Conservation (phyloP, 805 yeast genomes). For the Kuraishia hungarica region DNA sequence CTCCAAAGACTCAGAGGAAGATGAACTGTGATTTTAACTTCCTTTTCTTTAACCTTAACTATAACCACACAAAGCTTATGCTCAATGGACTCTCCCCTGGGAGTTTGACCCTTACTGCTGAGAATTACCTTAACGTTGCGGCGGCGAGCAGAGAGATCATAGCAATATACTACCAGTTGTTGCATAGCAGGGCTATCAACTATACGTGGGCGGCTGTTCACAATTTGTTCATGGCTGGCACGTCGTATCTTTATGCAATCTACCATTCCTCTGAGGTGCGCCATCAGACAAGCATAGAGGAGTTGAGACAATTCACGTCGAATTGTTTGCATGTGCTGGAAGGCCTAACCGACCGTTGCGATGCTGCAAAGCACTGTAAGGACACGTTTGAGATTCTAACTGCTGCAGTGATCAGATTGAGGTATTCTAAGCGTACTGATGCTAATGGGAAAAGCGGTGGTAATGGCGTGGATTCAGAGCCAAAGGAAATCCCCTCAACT, state of each 20-base stretch:
- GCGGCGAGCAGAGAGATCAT: slow-evolving; percentile 64
- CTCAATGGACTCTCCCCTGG: slow-evolving; percentile 76
- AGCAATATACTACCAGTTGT: slow-evolving; percentile 49
- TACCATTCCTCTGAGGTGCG: slow-evolving; percentile 59
- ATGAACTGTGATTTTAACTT: slow-evolving; percentile 72
- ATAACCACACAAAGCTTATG: slow-evolving; percentile 63
- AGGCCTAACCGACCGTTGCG: slow-evolving; percentile 61
- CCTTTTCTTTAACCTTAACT: slow-evolving; percentile 66
- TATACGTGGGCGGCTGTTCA: slow-evolving; percentile 94
- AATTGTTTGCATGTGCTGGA: slow-evolving; percentile 50
- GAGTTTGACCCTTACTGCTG: slow-evolving; percentile 40
- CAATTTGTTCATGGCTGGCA: slow-evolving; percentile 82
- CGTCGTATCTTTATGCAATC: slow-evolving; percentile 70
- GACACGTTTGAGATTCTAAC: slow-evolving; percentile 66
- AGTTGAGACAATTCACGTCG: slow-evolving; percentile 37
- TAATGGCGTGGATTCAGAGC: slow-evolving; percentile 16
- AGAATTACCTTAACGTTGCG: slow-evolving; percentile 48
- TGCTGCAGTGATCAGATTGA: slow-evolving; percentile 59
- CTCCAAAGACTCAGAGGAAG: slow-evolving; percentile 46
- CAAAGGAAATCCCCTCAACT: slow-evolving; percentile 17
- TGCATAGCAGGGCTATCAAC: slow-evolving; percentile 51
- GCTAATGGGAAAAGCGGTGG: slow-evolving; percentile 9
- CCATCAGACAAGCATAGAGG: slow-evolving; percentile 32
- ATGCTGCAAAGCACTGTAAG: slow-evolving; percentile 66
- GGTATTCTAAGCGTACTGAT: slow-evolving; percentile 29